Percentiles rank a stretch among this genome's conserved stretches.
Conservation (phyloP, 192 early-diverging fungal genomes). For the Chytriomyces sp. region DNA sequence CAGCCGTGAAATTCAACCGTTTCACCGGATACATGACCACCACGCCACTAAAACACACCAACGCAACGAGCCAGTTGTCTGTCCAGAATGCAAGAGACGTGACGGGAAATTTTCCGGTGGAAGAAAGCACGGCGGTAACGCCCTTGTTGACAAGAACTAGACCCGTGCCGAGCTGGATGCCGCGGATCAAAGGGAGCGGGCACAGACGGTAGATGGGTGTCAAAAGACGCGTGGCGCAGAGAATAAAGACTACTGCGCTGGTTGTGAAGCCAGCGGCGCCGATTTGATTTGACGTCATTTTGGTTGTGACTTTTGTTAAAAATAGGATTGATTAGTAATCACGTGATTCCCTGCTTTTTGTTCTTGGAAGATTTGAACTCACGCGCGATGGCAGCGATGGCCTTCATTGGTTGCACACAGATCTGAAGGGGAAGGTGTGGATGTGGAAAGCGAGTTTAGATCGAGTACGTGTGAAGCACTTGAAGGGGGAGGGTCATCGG, state of each 20-base stretch:
- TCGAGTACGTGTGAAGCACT: no score
- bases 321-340: slow-evolving; percentile 69
- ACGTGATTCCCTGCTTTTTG: no score
- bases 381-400: slow-evolving; percentile 80
- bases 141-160: slow-evolving; percentile 65
- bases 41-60: background rate
- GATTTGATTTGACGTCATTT: slow-evolving; percentile 42
- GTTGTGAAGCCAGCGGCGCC: slow-evolving; percentile 77
- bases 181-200: slow-evolving; percentile 68
- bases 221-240: slow-evolving; percentile 66
- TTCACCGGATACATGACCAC: slow-evolving; percentile 16
- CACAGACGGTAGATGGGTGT: slow-evolving; percentile 17
- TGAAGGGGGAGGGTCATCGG: no score
- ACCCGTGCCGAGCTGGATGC: slow-evolving; percentile 85
- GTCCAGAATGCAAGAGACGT: slow-evolving; percentile 51
- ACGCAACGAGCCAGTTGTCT: slow-evolving; percentile 63
- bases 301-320: slow-evolving; percentile 54
- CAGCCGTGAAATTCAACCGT: slow-evolving; percentile 25
- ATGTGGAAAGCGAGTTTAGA: no score
- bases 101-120: slow-evolving; percentile 52
- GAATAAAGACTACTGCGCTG: slow-evolving; percentile 66
- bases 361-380: background rate
- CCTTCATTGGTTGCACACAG: slow-evolving; percentile 94
- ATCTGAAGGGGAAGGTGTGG: slow-evolving; percentile 45
- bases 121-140: slow-evolving; percentile 40